Evolutionary conservation across 345 rosid species (phyloP).

Genomic region (Mallotus nudiflorus): DNA sequence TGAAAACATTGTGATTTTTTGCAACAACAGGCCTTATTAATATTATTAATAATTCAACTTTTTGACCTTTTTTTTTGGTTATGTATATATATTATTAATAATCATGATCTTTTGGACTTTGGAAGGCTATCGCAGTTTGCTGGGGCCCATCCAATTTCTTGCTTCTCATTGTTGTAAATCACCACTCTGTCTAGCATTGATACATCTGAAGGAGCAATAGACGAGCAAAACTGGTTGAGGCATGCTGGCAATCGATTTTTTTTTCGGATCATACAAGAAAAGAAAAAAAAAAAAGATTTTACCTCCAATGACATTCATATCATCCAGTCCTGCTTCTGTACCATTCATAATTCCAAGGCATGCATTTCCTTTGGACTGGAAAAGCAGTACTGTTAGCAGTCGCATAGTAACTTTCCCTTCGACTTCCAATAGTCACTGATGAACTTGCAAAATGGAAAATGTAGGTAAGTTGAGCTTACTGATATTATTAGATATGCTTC

Average conservation of each 20-base stretch:
- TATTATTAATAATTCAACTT: no score
- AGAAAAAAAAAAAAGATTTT: background rate
- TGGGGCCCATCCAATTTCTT: slow-evolving; percentile 69
- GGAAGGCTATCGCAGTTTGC: slow-evolving; percentile 60
- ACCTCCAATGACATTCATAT: slow-evolving; percentile 84
- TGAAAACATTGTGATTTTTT: no score
- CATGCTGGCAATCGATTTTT: background rate
- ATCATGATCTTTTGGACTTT: slow-evolving; percentile 15
- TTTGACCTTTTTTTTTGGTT: no score
- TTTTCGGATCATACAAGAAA: background rate
- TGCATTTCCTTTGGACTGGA: slow-evolving; percentile 73
- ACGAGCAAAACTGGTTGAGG: background rate
- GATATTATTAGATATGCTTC: slow-evolving; percentile 81
- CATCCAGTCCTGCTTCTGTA: slow-evolving; percentile 60
- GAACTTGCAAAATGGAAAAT: no score
- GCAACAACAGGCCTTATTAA: no score
- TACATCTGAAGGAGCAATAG: slow-evolving; percentile 54
- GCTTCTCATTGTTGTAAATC: slow-evolving; percentile 80
- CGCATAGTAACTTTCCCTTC: background rate
- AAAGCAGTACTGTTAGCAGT: slow-evolving; percentile 9
- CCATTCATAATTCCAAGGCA: slow-evolving; percentile 92
- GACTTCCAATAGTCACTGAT: no score
- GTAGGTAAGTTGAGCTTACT: slow-evolving; percentile 45
- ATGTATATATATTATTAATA: no score
- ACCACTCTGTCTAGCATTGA: slow-evolving; percentile 92